A percentile compares a stretch with the other conserved stretches of the same genome.
Conservation (phyloP, 345 rosid genomes). For the Boechera divaricarpa region DNA sequence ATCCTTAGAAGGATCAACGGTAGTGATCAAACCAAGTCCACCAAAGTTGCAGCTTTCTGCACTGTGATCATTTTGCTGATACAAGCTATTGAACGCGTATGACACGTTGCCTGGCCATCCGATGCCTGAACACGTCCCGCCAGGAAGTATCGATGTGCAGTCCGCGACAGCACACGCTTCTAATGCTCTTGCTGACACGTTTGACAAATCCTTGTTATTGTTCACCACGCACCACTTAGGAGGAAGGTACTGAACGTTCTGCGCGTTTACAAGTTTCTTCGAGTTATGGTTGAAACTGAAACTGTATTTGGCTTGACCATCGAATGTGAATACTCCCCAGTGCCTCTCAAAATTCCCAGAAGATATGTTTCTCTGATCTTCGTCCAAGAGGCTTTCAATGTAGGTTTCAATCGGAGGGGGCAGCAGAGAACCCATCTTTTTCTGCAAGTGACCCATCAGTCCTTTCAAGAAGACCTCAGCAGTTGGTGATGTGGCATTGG, state of each 20-base stretch:
- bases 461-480: conserved; percentile 73
- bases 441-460: conserved; percentile 63
- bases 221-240: conserved; percentile 87
- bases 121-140: conserved; percentile 74
- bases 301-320: conserved; percentile 88
- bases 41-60: conserved; percentile 79
- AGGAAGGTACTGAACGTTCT: conserved; percentile 74
- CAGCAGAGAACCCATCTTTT: conserved; percentile 64
- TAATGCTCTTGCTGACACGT: conserved; percentile 63
- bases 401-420: conserved; percentile 70
- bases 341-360: conserved; percentile 85
- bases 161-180: conserved; percentile 74
- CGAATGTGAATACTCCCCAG: conserved; percentile 92
- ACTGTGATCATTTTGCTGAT: conserved; percentile 81
- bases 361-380: conserved; percentile 63
- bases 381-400: conserved; percentile 76
- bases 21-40: conserved; percentile 83
- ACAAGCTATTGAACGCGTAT: conserved; percentile 85
- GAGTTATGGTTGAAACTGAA: conserved; percentile 63
- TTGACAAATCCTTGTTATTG: conserved; percentile 71
- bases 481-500: conserved; percentile 62
- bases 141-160: conserved; percentile 72
- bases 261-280: conserved; percentile 64
- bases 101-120: conserved; percentile 88
- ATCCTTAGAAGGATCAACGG: conserved; percentile 77